Evolutionary conservation across 257 asterid species (phyloP), one percentile per base, ranked within the genome.

Genomic region (Prunella vulgaris): DNA sequence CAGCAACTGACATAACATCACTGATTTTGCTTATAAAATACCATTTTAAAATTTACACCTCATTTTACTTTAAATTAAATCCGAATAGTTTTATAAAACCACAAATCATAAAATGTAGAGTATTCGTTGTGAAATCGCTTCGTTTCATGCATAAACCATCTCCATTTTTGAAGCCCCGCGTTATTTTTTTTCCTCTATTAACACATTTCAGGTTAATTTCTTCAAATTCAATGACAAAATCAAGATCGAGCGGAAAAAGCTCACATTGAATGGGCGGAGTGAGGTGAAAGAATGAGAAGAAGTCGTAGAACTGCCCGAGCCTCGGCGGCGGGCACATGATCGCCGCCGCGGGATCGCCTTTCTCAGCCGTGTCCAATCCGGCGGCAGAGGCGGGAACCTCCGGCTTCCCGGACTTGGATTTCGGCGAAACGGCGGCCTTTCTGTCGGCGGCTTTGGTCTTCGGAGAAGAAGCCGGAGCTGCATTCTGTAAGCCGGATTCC

Each of bases 211-310:
- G 22, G 24, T 25, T 57, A 4, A 18, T 3, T 20, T 53, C 32
- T 53, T 59, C 44, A 59, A 25, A 28, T 28, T 59, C 7, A 7
- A 25, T 3, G 25, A n/a, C 44, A 30, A n/a, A 27, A 10, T 13
- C 32, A 57, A 22, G 32, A 66, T 53, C 1, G 8, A 60, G 20
- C 56, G 28, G 3, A 4, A 57, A 30, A 38, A 33, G 53, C 95
- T 86, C 72, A 90, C 97, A 88, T 49, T 90, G 97, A 79, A 90
- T 77, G 5, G 97, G 97, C 28, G 96, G 87, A 66, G 90, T 76
- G 78, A 90, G 92, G 77, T 90, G 90, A 62, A 93, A 77, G 78
- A 90, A 84, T 1, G 96, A 85, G 88, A 90, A 86, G 79, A 90
- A 90, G 38, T 90, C 93, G 79, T 88, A 90, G 75, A 88, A 88